Conservation (phyloP, 371 early-diverging fungal genomes). For the Chytridiales sp. region DNA sequence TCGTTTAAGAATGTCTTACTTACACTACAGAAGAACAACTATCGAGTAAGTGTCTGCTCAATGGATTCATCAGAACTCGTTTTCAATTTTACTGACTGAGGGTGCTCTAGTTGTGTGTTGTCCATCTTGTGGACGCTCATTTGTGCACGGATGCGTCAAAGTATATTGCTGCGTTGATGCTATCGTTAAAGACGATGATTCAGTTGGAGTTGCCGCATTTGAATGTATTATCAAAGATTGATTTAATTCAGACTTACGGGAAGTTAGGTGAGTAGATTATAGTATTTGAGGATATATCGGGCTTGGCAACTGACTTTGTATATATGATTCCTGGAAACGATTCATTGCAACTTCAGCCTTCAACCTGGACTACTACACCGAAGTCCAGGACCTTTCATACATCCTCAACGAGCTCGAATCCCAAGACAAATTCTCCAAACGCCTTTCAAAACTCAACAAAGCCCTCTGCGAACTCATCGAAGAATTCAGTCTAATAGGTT, state of each 20-base stretch:
- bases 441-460: slow-evolving; percentile 71
- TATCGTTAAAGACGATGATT: slow-evolving; percentile 55
- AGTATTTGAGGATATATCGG: neutral
- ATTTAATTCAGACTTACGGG: slow-evolving; percentile 60
- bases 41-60: slow-evolving; percentile 57
- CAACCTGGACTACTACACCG: slow-evolving; percentile 90
- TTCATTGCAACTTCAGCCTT: slow-evolving; percentile 45
- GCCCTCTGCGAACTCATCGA: slow-evolving; percentile 87
- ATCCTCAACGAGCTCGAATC: slow-evolving; percentile 65
- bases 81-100: neutral
- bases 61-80: neutral
- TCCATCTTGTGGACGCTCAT: slow-evolving; percentile 56
- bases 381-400: slow-evolving; percentile 86
- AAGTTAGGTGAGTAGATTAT: slow-evolving; percentile 64
- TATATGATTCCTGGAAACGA: no score
- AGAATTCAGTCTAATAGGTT: slow-evolving; percentile 87
- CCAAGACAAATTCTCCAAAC: slow-evolving; percentile 64
- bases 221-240: slow-evolving; percentile 59
- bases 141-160: slow-evolving; percentile 52
- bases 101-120: slow-evolving; percentile 36
- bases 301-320: neutral
- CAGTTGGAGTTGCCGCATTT: slow-evolving; percentile 56
- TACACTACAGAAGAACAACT: slow-evolving; percentile 69
- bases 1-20: slow-evolving; percentile 78
- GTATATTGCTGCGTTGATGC: slow-evolving; percentile 50